Conservation (phyloP, 2,329 filamentous ascomycete genomes). For the Penicillium sp. region DNA sequence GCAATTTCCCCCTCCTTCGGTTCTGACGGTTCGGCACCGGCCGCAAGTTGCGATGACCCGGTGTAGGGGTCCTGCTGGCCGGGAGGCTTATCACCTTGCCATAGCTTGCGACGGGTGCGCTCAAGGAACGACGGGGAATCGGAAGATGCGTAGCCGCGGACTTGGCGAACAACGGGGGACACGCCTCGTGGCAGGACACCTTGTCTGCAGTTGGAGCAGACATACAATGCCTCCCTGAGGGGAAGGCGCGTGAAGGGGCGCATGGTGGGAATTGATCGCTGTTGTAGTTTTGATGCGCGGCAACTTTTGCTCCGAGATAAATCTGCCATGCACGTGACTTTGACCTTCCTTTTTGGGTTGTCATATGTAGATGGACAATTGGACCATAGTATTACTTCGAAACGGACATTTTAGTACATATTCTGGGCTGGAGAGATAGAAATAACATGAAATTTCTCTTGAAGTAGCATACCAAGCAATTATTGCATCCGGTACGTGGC, state of each 20-base stretch:
- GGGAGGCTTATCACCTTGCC: constrained; percentile 41
- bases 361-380: no score
- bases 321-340: constrained; percentile 27
- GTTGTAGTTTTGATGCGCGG: constrained; percentile 7
- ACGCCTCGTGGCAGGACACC: constrained; percentile 28
- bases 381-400: no score
- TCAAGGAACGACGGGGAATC: constrained; percentile 39
- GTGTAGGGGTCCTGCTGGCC: constrained; percentile 47
- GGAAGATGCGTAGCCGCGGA: constrained; percentile 34
- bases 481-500: no score
- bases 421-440: no score
- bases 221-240: constrained; percentile 35
- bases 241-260: constrained; percentile 35
- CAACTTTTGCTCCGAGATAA: constrained; percentile 24
- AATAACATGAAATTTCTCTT: no score
- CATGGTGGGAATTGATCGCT: constrained; percentile 27
- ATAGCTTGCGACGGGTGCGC: constrained; percentile 33
- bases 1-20: constrained; percentile 18
- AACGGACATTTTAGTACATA: no score
- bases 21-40: constrained; percentile 27
- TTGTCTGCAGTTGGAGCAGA: constrained; percentile 40
- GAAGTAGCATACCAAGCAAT: no score
- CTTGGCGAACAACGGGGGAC: constrained; percentile 29
- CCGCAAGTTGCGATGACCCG: constrained; percentile 23
- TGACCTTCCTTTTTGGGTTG: constrained; percentile 11